These are phyloP conservation scores for Coelastrella sp. DNA, from an alignment of 139 green algal species.

Conservation along the genomic window DNA sequence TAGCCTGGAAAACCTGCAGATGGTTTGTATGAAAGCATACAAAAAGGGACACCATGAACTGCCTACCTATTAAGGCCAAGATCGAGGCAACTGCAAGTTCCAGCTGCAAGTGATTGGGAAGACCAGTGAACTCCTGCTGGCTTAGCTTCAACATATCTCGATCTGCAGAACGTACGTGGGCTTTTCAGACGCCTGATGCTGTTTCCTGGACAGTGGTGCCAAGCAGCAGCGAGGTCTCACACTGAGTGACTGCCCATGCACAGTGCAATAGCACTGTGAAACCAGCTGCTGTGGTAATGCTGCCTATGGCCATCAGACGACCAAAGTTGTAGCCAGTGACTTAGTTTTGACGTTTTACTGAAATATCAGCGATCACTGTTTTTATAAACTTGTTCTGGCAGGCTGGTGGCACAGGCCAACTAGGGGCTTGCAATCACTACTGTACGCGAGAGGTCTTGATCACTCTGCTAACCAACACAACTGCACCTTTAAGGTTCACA, in stretches of 20 bases:
- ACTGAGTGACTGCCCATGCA: slow-evolving; percentile 27
- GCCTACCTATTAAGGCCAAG: slow-evolving; percentile 47
- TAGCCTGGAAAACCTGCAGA: neutral
- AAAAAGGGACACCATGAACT: neutral
- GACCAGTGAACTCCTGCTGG: slow-evolving; percentile 50
- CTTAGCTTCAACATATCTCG: slow-evolving; percentile 58
- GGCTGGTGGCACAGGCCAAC: too few species aligned
- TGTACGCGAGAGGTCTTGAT: too few species aligned
- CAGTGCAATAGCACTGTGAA: slow-evolving; percentile 19
- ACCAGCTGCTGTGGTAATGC: neutral
- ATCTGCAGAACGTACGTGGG: slow-evolving; percentile 47
- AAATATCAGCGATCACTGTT: too few species aligned
- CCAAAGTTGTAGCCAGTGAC: too few species aligned
- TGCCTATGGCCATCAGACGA: slow-evolving; percentile 4
- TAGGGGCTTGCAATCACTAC: too few species aligned
- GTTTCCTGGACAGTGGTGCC: neutral
- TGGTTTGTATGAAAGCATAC: neutral
- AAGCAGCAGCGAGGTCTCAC: neutral
- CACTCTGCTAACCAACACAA: too few species aligned
- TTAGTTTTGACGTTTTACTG: too few species aligned
- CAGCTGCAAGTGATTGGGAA: slow-evolving; percentile 46
- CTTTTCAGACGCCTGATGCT: neutral
- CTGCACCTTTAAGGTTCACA: too few species aligned
- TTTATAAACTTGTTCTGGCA: too few species aligned
- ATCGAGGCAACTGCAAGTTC: slow-evolving; percentile 43